Percentiles rank a stretch among this genome's conserved stretches.
These are phyloP conservation scores for Thielaviopsis euricoi DNA, from an alignment of 2,329 filamentous ascomycete species.

Conservation along the genomic window DNA sequence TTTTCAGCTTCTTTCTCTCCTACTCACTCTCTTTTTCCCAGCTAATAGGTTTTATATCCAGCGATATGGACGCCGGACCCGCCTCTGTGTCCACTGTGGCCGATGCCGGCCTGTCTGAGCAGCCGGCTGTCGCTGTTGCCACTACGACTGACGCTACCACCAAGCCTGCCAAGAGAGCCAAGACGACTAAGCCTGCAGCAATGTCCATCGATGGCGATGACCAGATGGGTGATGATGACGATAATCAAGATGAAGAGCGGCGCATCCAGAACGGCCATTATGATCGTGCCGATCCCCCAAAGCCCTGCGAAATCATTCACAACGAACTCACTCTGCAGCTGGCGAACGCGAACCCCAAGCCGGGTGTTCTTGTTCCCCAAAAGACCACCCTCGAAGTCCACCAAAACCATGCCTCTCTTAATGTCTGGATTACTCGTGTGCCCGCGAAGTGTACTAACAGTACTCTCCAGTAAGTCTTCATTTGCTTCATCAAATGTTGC, in stretches of 20 bases:
- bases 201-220: slow-evolving; percentile 3
- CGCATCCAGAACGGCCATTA: slow-evolving; percentile 10
- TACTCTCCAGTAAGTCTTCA: slow-evolving; percentile 10
- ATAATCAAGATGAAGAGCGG: slow-evolving; percentile 9
- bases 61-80: slow-evolving; percentile 7
- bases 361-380: slow-evolving; percentile 40
- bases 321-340: slow-evolving; percentile 24
- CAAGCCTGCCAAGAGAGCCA: background rate
- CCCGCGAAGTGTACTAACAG: slow-evolving; percentile 53
- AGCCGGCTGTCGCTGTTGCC: background rate
- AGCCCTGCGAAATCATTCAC: slow-evolving; percentile 15
- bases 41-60: slow-evolving; percentile 3
- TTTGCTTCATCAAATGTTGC: background rate
- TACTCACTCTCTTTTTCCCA: background rate
- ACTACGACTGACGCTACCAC: background rate
- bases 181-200: background rate
- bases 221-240: slow-evolving; percentile 8
- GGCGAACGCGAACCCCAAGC: slow-evolving; percentile 21
- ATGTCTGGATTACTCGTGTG: slow-evolving; percentile 55
- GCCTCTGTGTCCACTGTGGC: background rate
- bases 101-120: background rate
- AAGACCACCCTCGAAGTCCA: slow-evolving; percentile 48
- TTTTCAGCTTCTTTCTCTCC: background rate
- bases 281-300: slow-evolving; percentile 12
- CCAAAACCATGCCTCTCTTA: slow-evolving; percentile 39